A percentile compares a stretch with the other conserved stretches of the same genome.
Conservation (phyloP, 768 basidiomycete genomes). For the Gymnopilus junonius region DNA sequence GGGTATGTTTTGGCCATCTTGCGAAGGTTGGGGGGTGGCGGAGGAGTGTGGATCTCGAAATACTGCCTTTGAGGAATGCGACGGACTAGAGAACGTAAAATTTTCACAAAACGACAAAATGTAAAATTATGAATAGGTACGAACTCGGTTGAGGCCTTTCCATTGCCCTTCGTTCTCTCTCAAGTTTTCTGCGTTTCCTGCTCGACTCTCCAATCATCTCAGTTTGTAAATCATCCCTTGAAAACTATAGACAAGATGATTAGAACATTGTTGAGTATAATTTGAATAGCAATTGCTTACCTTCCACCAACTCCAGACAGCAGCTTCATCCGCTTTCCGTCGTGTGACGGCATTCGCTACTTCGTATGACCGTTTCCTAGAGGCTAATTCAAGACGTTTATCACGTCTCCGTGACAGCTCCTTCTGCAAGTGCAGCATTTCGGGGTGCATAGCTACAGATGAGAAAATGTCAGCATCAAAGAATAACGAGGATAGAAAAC, state of each 20-base stretch:
- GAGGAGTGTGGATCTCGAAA: conserved; percentile 40
- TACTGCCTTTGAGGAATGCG: conserved; percentile 61
- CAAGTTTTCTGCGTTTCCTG: conserved; percentile 81
- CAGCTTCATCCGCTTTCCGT: conserved; percentile 70
- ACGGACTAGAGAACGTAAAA: conserved; percentile 41
- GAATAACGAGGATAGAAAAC: not conserved
- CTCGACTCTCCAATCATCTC: conserved; percentile 92
- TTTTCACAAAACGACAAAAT: not conserved
- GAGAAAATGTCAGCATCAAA: conserved; percentile 9
- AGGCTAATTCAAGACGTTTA: conserved; percentile 80
- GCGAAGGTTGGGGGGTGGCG: conserved; percentile 63
- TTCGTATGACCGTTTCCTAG: conserved; percentile 73
- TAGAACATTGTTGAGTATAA: not conserved
- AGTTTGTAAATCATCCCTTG: conserved; percentile 79
- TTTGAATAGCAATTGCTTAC: conserved; percentile 38
- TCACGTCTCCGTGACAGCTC: conserved; percentile 81
- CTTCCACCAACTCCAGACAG: conserved; percentile 93
- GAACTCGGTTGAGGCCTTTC: conserved; percentile 79
- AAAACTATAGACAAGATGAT: conserved; percentile 48
- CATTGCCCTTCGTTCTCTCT: conserved; percentile 79
- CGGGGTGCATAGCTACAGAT: conserved; percentile 77
- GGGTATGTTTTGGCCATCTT: conserved; percentile 67
- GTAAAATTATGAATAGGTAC: conserved; percentile 25
- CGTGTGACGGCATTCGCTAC: conserved; percentile 63
- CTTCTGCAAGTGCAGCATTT: conserved; percentile 78